Conservation (phyloP, 2,329 filamentous ascomycete genomes). For the Raffaelea ambrosiae region DNA sequence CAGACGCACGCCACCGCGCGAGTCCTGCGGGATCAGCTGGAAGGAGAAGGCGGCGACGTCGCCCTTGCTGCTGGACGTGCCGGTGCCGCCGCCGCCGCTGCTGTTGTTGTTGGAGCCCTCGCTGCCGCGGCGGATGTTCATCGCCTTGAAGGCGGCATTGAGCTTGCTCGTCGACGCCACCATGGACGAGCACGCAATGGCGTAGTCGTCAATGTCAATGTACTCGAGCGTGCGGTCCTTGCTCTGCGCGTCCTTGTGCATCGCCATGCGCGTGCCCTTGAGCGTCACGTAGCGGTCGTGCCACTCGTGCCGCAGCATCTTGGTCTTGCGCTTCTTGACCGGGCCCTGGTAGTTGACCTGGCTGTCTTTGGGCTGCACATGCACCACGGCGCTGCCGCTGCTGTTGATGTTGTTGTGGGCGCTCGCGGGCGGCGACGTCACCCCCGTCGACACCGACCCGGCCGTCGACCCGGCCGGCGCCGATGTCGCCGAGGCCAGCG, state of each 20-base stretch:
- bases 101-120: conserved; percentile 29
- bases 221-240: conserved; percentile 59
- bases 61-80: conserved; percentile 22
- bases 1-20: conserved; percentile 41
- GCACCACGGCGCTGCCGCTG: conserved; percentile 19
- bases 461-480: conserved; percentile 12
- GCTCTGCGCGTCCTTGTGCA: conserved; percentile 57
- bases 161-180: conserved; percentile 72
- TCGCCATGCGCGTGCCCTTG: conserved; percentile 62
- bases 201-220: conserved; percentile 83
- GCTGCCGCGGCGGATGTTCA: conserved; percentile 51
- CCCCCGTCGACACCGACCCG: conserved; percentile 11
- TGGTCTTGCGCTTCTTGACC: conserved; percentile 91
- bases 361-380: conserved; percentile 32
- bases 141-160: conserved; percentile 75
- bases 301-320: conserved; percentile 88
- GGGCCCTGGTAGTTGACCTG: conserved; percentile 65
- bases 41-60: conserved; percentile 68
- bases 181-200: conserved; percentile 72
- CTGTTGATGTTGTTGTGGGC: conserved; percentile 7
- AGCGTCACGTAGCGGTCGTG: conserved; percentile 86
- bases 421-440: conserved; percentile 15
- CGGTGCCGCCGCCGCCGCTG: neutral
- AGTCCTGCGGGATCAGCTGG: conserved; percentile 69
- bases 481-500: conserved; percentile 7